Evolutionary conservation across 1,284 basidiomycete genomes (phyloP).

Genomic region (Vanrija sp.): DNA sequence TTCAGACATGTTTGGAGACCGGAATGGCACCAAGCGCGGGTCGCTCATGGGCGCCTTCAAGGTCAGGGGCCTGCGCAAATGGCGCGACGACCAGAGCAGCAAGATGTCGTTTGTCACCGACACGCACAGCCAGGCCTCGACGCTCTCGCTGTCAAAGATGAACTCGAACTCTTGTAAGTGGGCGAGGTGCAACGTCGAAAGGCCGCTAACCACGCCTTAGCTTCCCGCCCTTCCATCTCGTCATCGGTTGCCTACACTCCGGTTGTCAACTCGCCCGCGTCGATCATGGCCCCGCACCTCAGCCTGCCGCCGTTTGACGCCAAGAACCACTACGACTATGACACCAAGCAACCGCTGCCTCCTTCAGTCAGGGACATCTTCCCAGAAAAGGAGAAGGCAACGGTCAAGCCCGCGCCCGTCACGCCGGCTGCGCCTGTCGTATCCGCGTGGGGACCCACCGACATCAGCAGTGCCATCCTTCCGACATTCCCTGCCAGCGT

Average conservation of each 20-base stretch:
- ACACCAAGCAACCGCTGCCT: neutral
- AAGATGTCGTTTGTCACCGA: constrained; percentile 5
- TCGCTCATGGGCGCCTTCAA: constrained; percentile 28
- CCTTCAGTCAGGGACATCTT: neutral
- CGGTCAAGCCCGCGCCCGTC: neutral
- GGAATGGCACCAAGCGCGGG: constrained; percentile 18
- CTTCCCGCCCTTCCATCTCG: constrained; percentile 6
- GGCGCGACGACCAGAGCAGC: constrained; percentile 15
- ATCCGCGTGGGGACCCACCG: constrained; percentile 4
- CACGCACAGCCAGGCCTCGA: neutral
- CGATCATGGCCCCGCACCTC: neutral
- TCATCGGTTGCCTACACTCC: constrained; percentile 6
- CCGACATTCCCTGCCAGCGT: constrained; percentile 29
- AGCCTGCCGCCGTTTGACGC: neutral
- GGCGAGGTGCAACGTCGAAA: neutral
- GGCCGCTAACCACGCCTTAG: neutral
- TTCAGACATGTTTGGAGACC: constrained; percentile 12
- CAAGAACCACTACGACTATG: neutral
- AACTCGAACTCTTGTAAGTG: constrained; percentile 15
- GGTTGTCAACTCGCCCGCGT: neutral
- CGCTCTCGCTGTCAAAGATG: constrained; percentile 8
- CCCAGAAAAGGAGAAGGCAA: neutral
- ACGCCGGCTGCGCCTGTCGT: neutral
- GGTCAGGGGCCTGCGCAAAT: constrained; percentile 17
- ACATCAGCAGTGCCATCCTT: constrained; percentile 20